phyloP scores from a whole-genome alignment of 2,329 filamentous ascomycete species.

The Penicillium sp. region DNA sequence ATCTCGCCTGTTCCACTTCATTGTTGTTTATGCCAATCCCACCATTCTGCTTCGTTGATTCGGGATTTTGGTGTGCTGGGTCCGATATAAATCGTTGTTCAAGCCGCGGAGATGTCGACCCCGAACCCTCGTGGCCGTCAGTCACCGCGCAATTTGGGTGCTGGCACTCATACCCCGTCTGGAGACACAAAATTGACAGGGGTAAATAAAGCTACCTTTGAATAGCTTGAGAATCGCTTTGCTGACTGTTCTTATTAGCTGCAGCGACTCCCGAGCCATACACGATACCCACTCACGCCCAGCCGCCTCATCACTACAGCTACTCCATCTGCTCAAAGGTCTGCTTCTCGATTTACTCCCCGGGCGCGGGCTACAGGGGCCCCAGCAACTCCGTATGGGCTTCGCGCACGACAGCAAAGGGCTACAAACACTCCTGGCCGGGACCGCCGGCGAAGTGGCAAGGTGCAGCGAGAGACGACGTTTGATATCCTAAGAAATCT shows the following conservation, averaged over 20 bases:
- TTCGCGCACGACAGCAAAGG: conserved; percentile 56
- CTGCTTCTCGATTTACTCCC: conserved; percentile 36
- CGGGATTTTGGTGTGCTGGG: neutral
- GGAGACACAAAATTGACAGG: conserved; percentile 31
- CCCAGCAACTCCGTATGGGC: conserved; percentile 57
- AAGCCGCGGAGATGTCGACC: conserved; percentile 24
- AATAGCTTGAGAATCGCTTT: neutral
- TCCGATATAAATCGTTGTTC: neutral
- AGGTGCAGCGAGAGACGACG: conserved; percentile 55
- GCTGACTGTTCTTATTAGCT: conserved; percentile 23
- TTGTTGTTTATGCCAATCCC: neutral
- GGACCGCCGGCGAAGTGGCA: conserved; percentile 50
- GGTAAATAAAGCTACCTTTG: conserved; percentile 13
- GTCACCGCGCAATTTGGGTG: conserved; percentile 24
- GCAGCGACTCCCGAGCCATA: conserved; percentile 34
- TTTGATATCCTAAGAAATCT: conserved; percentile 55
- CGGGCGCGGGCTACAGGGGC: conserved; percentile 33
- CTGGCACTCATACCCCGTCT: conserved; percentile 25
- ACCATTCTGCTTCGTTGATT: neutral
- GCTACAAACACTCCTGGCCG: conserved; percentile 53
- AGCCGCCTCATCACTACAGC: conserved; percentile 28
- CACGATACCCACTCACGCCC: conserved; percentile 37
- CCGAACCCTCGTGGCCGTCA: conserved; percentile 30
- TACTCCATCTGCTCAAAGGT: conserved; percentile 36
- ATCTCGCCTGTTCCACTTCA: neutral